A percentile compares a stretch with the other conserved stretches of the same genome.
Conservation (phyloP, 768 basidiomycete genomes). For the Suillus alpinus region DNA sequence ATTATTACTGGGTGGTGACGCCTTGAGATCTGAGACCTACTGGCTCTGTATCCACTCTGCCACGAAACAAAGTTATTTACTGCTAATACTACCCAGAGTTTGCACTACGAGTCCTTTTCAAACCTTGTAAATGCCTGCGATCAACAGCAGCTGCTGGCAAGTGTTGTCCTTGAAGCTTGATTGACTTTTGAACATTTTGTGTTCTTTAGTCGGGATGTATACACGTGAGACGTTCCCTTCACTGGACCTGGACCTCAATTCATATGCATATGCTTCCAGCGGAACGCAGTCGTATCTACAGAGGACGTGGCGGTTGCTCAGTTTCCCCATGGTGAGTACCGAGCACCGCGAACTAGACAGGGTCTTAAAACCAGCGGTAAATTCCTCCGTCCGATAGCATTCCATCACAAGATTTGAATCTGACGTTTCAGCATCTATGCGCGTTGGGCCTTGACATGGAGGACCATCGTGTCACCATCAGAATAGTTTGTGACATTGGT, state of each 20-base stretch:
- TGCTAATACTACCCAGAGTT: no score
- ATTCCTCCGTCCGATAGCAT: neutral
- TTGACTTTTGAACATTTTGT: neutral
- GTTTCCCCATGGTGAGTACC: neutral
- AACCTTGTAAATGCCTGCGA: neutral
- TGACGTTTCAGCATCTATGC: no score
- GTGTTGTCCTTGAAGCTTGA: neutral
- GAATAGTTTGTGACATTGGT: conserved; percentile 15
- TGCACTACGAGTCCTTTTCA: neutral
- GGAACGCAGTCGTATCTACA: neutral
- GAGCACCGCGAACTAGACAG: neutral
- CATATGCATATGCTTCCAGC: no score
- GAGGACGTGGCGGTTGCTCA: neutral
- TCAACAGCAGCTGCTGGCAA: neutral
- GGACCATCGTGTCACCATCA: neutral
- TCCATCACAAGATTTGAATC: neutral
- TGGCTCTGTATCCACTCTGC: no score
- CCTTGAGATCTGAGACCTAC: no score
- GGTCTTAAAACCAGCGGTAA: neutral
- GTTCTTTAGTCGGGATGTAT: neutral
- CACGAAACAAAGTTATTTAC: no score
- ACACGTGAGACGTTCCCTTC: neutral
- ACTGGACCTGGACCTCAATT: neutral
- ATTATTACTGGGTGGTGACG: no score
- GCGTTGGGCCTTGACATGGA: no score